Base-by-base conservation (phyloP, 352 stramenopile genomes). In the Globisporangium iwayamae region DNA sequence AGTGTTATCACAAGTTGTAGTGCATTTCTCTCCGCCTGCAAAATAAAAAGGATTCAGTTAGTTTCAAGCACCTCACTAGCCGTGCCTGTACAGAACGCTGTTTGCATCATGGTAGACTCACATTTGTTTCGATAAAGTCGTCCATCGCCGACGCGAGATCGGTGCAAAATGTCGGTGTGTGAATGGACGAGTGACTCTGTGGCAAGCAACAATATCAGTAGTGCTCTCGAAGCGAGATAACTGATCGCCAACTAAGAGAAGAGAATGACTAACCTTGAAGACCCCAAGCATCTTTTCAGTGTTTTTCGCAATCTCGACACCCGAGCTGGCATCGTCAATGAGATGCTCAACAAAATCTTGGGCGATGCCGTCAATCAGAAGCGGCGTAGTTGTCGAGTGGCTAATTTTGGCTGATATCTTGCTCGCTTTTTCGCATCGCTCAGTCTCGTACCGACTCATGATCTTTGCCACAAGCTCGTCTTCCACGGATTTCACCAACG, bases 1-100 rank as follows among this genome's bases (percentile, higher is more conserved):
- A 93, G 72, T 0, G 86, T 93, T 9, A 91, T 73, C 6, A 95
- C 62, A 4, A 95, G 57, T 36, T 95, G 86, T 9, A 88, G 82
- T 1, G 80, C 78, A 63, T 92, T 92, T 54, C 75, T 78, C 28
- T 91, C 81, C 10, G 78, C 76, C 85, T 94, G 55, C 4, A 14
- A 54, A 16, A 61, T 16, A 34, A 22, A 48, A 5, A 28, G 57
- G 7, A 14, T 1, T 4, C 25, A 45, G 1, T n/a, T 13, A 14
- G 36, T 41, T 41, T 41, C 36, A 41, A 41, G 36, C 36, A 28
- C 25, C 1, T 2, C 25, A 28, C 25, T 28, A 2, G 25, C 25
- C 25, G 25, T 28, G 25, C 25, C 25, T 28, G 25, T 28, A 28
- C 25, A 28, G 25, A 41, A 16, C 36, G 11, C 36, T 16, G 36